A percentile compares a stretch with the other conserved stretches of the same genome.
phyloP scores from a whole-genome alignment of 495 filamentous ascomycete genomes.

The Xylaria sp. region DNA sequence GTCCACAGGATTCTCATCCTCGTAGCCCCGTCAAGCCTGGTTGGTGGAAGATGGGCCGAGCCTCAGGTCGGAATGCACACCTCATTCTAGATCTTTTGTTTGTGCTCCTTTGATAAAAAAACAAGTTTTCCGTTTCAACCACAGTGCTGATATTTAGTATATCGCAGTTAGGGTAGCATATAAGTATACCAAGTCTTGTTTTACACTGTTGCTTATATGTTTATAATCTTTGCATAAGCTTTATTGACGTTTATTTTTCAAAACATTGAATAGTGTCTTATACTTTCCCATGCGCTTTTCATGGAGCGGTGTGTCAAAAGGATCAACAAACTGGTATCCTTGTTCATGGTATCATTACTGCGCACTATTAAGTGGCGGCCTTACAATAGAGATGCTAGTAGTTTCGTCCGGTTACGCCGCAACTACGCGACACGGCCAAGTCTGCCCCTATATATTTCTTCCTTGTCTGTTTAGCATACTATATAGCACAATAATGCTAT shows the following conservation, averaged over 20 bases:
- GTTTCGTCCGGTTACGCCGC: neutral
- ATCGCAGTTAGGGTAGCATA: neutral
- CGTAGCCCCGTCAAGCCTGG: no score
- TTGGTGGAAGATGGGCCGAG: neutral
- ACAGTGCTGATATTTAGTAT: neutral
- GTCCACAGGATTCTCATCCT: no score
- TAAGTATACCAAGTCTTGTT: neutral
- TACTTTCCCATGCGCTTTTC: neutral
- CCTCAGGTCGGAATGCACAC: neutral
- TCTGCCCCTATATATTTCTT: neutral
- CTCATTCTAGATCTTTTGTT: neutral
- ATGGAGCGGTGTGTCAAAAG: neutral
- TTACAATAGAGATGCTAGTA: neutral
- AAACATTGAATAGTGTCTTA: neutral
- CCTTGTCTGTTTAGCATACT: neutral
- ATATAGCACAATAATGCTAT: neutral
- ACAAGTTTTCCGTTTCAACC: neutral
- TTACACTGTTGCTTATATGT: neutral
- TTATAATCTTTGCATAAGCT: neutral
- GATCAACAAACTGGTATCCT: neutral
- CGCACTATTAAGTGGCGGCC: no score
- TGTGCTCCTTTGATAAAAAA: neutral
- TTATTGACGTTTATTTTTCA: neutral
- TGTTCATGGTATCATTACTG: neutral
- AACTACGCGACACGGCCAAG: neutral